Conservation (phyloP, 805 yeast species). For the Saccharomycopsis capsularis region DNA sequence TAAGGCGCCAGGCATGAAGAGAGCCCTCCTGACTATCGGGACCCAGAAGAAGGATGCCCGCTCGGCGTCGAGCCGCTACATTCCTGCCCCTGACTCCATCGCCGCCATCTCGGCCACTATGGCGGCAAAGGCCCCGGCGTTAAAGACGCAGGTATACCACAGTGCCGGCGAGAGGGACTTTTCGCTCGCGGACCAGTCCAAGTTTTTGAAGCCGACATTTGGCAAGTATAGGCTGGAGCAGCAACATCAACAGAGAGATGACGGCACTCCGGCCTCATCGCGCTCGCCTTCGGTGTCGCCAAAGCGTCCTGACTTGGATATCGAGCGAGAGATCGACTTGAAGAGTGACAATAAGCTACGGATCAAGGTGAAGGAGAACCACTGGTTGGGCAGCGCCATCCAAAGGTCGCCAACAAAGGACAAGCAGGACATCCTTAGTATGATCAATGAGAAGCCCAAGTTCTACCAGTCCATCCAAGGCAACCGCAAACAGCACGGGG, state of each 20-base stretch:
- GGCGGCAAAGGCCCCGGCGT: conserved; percentile 19
- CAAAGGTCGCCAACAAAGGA: conserved; percentile 20
- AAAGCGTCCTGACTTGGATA: conserved; percentile 6
- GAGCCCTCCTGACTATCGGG: not conserved
- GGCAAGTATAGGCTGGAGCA: too few relatives aligned
- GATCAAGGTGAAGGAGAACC: conserved; percentile 19
- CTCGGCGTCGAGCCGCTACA: conserved; percentile 1
- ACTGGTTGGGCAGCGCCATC: conserved; percentile 21
- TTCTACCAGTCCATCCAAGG: conserved; percentile 12
- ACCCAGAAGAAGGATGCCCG: not conserved
- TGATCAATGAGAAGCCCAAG: conserved; percentile 18
- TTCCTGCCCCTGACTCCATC: conserved; percentile 19
- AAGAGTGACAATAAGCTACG: conserved; percentile 11
- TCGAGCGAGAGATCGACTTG: conserved; percentile 15
- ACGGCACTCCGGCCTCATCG: not conserved
- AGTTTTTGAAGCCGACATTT: conserved; percentile 11
- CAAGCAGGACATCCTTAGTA: conserved; percentile 4
- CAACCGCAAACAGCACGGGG: not conserved
- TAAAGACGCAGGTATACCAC: conserved; percentile 6
- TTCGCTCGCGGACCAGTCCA: conserved; percentile 13
- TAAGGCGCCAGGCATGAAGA: conserved; percentile 2
- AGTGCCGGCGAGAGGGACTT: conserved; percentile 20
- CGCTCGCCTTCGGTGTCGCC: not conserved
- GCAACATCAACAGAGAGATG: not conserved
- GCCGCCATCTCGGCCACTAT: conserved; percentile 21